Conservation (phyloP, 2,329 filamentous ascomycete species). For the Cladophialophora yegresii region DNA sequence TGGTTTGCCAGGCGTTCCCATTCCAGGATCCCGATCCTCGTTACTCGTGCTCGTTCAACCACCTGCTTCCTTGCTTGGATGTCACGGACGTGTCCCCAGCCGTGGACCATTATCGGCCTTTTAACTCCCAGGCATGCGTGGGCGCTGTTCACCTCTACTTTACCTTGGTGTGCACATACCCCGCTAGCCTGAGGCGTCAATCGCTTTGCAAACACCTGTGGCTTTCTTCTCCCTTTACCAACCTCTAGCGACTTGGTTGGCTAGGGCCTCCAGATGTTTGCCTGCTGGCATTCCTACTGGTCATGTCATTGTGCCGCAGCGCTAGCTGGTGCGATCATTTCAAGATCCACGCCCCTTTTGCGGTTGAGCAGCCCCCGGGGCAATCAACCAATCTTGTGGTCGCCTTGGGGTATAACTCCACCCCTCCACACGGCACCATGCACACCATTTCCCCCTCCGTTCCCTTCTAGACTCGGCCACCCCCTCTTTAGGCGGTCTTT, state of each 20-base stretch:
- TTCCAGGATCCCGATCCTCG: not conserved
- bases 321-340: not conserved
- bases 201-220: not conserved
- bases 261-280: not conserved
- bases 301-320: not conserved
- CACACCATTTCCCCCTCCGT: conserved; percentile 9
- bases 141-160: not conserved
- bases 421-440: conserved; percentile 6
- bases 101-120: not conserved
- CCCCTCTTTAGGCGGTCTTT: not conserved
- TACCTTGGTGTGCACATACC: not conserved
- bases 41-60: not conserved
- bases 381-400: not conserved
- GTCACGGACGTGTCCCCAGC: not conserved
- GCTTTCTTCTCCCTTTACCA: not conserved
- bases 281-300: not conserved
- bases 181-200: not conserved
- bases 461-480: not conserved
- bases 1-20: too few relatives aligned
- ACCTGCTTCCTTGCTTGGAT: not conserved
- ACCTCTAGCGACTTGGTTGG: not conserved
- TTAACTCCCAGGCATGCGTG: not conserved
- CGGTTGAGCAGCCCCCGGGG: not conserved
- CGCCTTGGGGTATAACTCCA: not conserved
- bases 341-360: conserved; percentile 4